phyloP scores from a whole-genome alignment of 805 yeast species.

The Millerago galiae region DNA sequence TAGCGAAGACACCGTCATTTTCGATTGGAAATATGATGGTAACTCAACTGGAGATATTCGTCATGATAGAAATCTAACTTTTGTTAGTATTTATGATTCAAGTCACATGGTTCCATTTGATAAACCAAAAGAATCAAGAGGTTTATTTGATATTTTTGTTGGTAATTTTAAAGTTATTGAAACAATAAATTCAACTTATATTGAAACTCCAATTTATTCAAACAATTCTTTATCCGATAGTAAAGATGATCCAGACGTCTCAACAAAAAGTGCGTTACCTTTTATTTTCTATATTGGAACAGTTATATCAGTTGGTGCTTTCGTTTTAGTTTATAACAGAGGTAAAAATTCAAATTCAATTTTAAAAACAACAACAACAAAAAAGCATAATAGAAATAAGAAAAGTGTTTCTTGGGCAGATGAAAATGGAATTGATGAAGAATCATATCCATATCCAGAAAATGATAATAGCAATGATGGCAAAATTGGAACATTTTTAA shows the following conservation, averaged over 20 bases:
- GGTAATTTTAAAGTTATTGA: conserved; percentile 19
- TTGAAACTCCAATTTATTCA: conserved; percentile 22
- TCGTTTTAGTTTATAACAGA: conserved; percentile 15
- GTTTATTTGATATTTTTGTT: conserved; percentile 51
- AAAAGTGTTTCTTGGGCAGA: conserved; percentile 35
- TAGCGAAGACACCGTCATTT: conserved; percentile 17
- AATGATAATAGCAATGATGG: neutral
- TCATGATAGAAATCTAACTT: conserved; percentile 69
- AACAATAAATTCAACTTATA: conserved; percentile 7
- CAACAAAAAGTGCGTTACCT: conserved; percentile 18
- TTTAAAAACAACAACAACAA: conserved; percentile 8
- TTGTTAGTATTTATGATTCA: conserved; percentile 64
- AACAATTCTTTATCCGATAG: conserved; percentile 8
- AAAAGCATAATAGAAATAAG: conserved; percentile 13
- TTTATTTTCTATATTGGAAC: conserved; percentile 18
- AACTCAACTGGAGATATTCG: conserved; percentile 35
- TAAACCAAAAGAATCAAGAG: conserved; percentile 60
- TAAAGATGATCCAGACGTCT: conserved; percentile 5
- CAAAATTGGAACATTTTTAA: conserved; percentile 17
- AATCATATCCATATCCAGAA: conserved; percentile 8
- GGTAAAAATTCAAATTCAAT: conserved; percentile 16
- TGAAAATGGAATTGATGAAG: conserved; percentile 18
- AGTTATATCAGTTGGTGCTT: conserved; percentile 16
- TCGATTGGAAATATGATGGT: conserved; percentile 43
- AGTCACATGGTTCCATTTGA: conserved; percentile 96